A percentile compares a stretch with the other conserved stretches of the same genome.
phyloP scores from a whole-genome alignment of 2,329 filamentous ascomycete species.

The Verticillium albo-atrum region DNA sequence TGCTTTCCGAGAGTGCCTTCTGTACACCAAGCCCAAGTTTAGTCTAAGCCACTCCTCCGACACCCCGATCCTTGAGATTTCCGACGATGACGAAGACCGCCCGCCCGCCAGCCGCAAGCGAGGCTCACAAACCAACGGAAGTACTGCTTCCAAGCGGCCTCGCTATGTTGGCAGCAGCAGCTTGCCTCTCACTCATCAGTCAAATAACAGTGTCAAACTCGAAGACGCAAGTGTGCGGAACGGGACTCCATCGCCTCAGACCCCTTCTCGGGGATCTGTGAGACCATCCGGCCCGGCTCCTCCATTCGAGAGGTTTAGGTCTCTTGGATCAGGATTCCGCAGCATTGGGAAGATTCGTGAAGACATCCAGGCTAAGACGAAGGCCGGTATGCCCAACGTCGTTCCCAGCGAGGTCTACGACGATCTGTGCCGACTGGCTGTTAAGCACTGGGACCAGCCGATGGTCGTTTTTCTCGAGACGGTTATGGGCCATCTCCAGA shows the following conservation, averaged over 20 bases:
- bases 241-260: slow-evolving; percentile 7
- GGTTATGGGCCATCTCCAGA: slow-evolving; percentile 43
- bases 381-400: slow-evolving; percentile 53
- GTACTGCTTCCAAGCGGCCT: slow-evolving; percentile 11
- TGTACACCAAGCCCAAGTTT: slow-evolving; percentile 42
- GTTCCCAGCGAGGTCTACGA: slow-evolving; percentile 58
- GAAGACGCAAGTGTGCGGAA: slow-evolving; percentile 21
- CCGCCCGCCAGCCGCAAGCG: slow-evolving; percentile 17
- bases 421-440: slow-evolving; percentile 49
- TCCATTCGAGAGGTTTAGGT: slow-evolving; percentile 33
- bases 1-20: slow-evolving; percentile 44
- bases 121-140: neutral
- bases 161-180: slow-evolving; percentile 1
- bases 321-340: slow-evolving; percentile 34
- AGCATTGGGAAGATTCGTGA: slow-evolving; percentile 47
- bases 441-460: slow-evolving; percentile 53
- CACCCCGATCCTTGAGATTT: slow-evolving; percentile 30
- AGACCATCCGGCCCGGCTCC: slow-evolving; percentile 7
- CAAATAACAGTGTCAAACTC: slow-evolving; percentile 26
- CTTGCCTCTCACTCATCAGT: slow-evolving; percentile 5
- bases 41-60: slow-evolving; percentile 33
- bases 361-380: slow-evolving; percentile 49
- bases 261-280: slow-evolving; percentile 5
- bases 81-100: slow-evolving; percentile 28
- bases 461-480: slow-evolving; percentile 42